A percentile compares a stretch with the other conserved stretches of the same genome.
These are phyloP conservation scores for Cyclotella baltica DNA, from an alignment of 108 stramenopile genomes.

Conservation along the genomic window DNA sequence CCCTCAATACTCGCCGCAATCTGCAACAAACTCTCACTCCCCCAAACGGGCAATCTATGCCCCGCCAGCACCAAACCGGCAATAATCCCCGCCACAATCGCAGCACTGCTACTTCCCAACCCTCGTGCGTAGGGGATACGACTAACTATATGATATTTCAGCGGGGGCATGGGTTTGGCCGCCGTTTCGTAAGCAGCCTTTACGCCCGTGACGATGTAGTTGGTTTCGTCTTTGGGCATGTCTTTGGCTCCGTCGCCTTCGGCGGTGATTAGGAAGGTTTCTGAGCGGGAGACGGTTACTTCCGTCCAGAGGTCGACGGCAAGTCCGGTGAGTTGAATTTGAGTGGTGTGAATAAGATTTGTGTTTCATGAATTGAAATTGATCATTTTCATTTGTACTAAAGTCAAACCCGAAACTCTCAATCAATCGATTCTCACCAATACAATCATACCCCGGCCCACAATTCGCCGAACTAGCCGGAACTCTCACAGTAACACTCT, in stretches of 20 bases:
- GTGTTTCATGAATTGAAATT: too few relatives aligned
- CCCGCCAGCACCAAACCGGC: slow-evolving; percentile 97
- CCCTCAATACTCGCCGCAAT: slow-evolving; percentile 98
- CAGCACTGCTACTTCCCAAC: slow-evolving; percentile 95
- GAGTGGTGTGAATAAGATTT: too few relatives aligned
- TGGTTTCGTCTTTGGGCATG: slow-evolving; percentile 91
- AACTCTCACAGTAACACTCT: slow-evolving; percentile 95
- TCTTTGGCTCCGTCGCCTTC: slow-evolving; percentile 89
- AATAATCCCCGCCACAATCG: slow-evolving; percentile 98
- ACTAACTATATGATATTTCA: slow-evolving; percentile 92
- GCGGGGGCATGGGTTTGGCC: slow-evolving; percentile 89
- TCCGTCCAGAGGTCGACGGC: slow-evolving; percentile 99
- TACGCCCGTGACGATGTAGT: slow-evolving; percentile 92
- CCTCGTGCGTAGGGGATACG: slow-evolving; percentile 97
- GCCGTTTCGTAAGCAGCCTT: slow-evolving; percentile 96
- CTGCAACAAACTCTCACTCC: slow-evolving; percentile 94
- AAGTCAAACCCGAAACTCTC: too few relatives aligned
- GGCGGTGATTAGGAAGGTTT: slow-evolving; percentile 91
- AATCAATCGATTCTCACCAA: too few relatives aligned
- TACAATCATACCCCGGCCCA: slow-evolving; percentile 98
- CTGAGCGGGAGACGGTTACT: slow-evolving; percentile 90
- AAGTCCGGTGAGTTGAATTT: too few relatives aligned
- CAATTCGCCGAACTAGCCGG: slow-evolving; percentile 98
- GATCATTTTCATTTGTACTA: too few relatives aligned
- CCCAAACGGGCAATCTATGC: slow-evolving; percentile 95